These are phyloP conservation scores for Claviceps citrina DNA, from an alignment of 2,329 filamentous ascomycete species.

Conservation along the genomic window DNA sequence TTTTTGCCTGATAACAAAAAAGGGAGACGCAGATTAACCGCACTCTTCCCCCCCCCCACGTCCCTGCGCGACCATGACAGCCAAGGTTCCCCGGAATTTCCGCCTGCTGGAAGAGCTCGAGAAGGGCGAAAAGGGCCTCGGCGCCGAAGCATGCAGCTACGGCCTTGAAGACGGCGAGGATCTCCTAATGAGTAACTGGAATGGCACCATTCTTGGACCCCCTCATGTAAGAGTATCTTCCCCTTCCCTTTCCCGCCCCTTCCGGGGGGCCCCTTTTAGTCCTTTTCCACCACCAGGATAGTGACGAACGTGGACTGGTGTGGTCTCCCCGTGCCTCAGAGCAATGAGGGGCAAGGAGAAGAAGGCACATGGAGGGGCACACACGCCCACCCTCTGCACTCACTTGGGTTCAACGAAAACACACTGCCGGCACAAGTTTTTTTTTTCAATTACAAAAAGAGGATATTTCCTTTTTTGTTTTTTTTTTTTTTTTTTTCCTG, in stretches of 20 bases:
- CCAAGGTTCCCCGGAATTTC: constrained; percentile 83
- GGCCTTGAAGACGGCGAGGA: constrained; percentile 89
- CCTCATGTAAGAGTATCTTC: constrained; percentile 73
- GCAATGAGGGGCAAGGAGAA: too few relatives aligned
- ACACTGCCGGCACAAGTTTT: not conserved
- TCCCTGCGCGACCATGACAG: constrained; percentile 16
- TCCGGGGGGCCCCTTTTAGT: too few relatives aligned
- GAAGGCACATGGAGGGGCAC: too few relatives aligned
- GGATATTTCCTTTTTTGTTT: not conserved
- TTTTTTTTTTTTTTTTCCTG: not conserved
- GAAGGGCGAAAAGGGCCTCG: constrained; percentile 95
- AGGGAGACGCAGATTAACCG: not conserved
- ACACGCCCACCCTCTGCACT: too few relatives aligned
- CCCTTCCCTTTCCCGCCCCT: too few relatives aligned
- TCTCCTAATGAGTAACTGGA: constrained; percentile 96
- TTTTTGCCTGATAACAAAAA: not conserved
- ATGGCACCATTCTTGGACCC: constrained; percentile 90
- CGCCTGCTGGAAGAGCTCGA: constrained; percentile 92
- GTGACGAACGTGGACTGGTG: not conserved
- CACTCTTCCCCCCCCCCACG: too few relatives aligned
- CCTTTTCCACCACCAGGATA: too few relatives aligned
- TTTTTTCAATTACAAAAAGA: too few relatives aligned
- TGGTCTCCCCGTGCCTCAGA: too few relatives aligned
- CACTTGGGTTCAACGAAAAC: too few relatives aligned
- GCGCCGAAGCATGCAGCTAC: constrained; percentile 94